Base-by-base conservation (phyloP, 371 early-diverging fungal genomes). In the Saksenaea oblongispora region DNA sequence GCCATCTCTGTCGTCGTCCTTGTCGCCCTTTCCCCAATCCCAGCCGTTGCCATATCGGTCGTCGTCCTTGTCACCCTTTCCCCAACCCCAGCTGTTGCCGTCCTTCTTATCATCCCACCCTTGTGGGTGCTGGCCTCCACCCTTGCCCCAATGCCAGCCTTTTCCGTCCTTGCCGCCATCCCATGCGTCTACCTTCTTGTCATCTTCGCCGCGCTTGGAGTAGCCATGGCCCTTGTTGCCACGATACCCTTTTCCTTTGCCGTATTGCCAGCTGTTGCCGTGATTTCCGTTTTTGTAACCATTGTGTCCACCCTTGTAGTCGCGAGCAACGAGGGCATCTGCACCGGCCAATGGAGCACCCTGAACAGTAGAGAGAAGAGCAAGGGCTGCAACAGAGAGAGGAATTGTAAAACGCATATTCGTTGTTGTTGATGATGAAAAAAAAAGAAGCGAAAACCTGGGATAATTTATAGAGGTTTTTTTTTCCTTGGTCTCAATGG, bases 141-240 rank as follows among this genome's bases (percentile, higher is more conserved):
- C 51, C 24, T 47, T 47, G 5, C 51, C 51, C 51, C 51, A 47
- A 47, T 47, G 51, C 51, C 51, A 47, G 24, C 51, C 51, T 5
- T 47, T n/a, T 5, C 11, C 11, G 51, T 47, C 22, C 51, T 47
- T 47, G 18, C 22, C 22, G 22, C 51, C 51, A 10, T 47, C 51
- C 51, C 51, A 47, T 17, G 17, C 51, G 10, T 47, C 9, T 0
- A 22, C 4, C 5, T 47, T 22, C 26, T 47, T 47, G n/a, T 22
- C 51, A 17, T 47, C 51, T 18, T 47, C 51, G 11, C 51, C 51
- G 11, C 51, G 51, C 51, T 47, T 47, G 27, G 17, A 11, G 51
- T 22, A 5, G 5, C 51, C 18, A n/a, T 39, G 11, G 39, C 39
- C 39, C 15, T n/a, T 11, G 39, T 39, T 39, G 39, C 31, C 31